Conservation (phyloP, 495 filamentous ascomycete species). For the Penicillium manginii region DNA sequence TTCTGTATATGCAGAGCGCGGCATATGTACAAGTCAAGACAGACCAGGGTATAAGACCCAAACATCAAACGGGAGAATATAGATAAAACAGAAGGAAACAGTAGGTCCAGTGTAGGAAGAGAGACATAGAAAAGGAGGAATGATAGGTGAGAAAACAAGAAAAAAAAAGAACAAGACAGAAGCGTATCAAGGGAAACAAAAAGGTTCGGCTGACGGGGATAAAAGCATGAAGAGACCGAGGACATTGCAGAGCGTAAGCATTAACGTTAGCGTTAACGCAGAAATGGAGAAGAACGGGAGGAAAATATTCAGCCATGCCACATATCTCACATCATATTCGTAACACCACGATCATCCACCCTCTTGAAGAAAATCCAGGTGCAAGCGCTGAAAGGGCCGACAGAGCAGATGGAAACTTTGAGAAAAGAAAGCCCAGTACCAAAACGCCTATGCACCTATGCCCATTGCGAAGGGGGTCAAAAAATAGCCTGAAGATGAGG, state of each 20-base stretch:
- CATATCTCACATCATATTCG: constrained; percentile 36
- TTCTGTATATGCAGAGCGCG: constrained; percentile 2
- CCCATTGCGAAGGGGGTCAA: constrained; percentile 21
- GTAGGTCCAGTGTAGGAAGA: not conserved
- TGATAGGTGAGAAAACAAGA: no score
- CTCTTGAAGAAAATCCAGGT: constrained; percentile 14
- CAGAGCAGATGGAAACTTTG: constrained; percentile 17
- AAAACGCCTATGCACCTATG: constrained; percentile 37
- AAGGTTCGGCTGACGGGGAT: not conserved
- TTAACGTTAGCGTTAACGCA: not conserved
- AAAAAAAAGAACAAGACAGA: not conserved
- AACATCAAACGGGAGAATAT: constrained; percentile 2
- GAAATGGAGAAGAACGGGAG: not conserved
- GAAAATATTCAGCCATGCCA: constrained; percentile 29
- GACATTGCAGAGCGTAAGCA: constrained; percentile 10
- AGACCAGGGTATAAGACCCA: constrained; percentile 7
- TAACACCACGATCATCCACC: constrained; percentile 29
- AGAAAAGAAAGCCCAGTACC: constrained; percentile 8
- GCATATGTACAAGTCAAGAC: constrained; percentile 3
- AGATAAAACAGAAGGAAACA: not conserved
- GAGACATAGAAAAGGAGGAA: not conserved
- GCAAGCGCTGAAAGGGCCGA: constrained; percentile 29
- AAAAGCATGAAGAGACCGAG: not conserved
- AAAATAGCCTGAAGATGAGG: constrained; percentile 24
- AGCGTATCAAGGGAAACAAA: not conserved